phyloP scores from a whole-genome alignment of 768 basidiomycete genomes.

The Suillus ampliporus region DNA sequence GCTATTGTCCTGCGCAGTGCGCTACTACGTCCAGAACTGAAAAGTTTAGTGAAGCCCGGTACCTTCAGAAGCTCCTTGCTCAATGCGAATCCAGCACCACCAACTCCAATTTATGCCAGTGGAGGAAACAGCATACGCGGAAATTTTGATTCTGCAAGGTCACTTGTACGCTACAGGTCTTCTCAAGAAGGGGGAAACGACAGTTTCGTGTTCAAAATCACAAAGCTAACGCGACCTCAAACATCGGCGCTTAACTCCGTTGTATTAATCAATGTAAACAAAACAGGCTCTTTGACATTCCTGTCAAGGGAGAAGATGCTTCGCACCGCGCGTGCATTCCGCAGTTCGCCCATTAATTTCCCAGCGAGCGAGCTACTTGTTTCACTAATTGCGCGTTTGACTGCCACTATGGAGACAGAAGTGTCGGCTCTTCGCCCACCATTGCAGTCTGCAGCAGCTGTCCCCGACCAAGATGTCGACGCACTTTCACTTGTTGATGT shows the following conservation, averaged over 20 bases:
- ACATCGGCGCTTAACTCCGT: conserved; percentile 10
- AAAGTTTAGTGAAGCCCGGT: too few relatives aligned
- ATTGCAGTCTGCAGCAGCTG: not conserved
- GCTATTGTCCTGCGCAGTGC: conserved; percentile 36
- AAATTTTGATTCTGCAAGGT: not conserved
- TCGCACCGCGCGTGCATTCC: conserved; percentile 10
- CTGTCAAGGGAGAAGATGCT: conserved; percentile 14
- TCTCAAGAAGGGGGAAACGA: conserved; percentile 27
- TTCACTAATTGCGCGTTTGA: not conserved
- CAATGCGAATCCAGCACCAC: conserved; percentile 4
- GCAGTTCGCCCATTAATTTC: not conserved
- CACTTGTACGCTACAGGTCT: conserved; percentile 6
- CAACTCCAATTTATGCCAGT: conserved; percentile 6
- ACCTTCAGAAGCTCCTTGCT: conserved; percentile 1
- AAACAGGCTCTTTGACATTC: conserved; percentile 11
- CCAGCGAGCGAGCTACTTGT: not conserved
- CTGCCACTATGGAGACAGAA: not conserved
- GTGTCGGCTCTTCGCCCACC: not conserved
- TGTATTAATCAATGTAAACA: conserved; percentile 6
- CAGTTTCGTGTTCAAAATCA: conserved; percentile 35
- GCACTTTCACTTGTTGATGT: conserved; percentile 8
- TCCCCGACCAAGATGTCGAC: not conserved
- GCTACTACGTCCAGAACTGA: conserved; percentile 17
- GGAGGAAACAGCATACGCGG: not conserved
- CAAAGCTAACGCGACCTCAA: conserved; percentile 25